These are phyloP conservation scores for Anethum foeniculum DNA, from an alignment of 140 eudicot species.

Conservation along the genomic window DNA sequence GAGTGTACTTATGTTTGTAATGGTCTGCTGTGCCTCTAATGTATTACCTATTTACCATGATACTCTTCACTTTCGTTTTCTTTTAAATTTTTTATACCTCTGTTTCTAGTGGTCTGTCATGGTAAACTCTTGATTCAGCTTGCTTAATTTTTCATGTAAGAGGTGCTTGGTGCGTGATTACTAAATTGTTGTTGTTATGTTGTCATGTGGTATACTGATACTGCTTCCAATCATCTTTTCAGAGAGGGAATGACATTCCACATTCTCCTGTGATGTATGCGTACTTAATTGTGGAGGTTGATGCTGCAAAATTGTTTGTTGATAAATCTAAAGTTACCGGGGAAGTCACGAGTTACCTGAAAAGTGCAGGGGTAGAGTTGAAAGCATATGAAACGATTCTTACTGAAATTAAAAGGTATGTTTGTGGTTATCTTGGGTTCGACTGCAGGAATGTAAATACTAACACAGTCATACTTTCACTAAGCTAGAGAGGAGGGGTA, in stretches of 20 bases:
- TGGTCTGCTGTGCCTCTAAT: background rate
- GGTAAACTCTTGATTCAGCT: background rate
- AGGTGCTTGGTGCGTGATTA: background rate
- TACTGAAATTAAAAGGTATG: constrained; percentile 71
- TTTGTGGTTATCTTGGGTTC: constrained; percentile 9
- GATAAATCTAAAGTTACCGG: constrained; percentile 63
- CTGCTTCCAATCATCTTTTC: constrained; percentile 15
- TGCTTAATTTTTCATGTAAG: background rate
- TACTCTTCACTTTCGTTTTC: background rate
- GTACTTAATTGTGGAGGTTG: constrained; percentile 67
- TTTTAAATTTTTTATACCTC: background rate
- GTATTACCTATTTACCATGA: background rate
- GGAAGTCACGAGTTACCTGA: constrained; percentile 70
- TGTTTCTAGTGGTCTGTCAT: background rate
- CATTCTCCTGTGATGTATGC: constrained; percentile 97
- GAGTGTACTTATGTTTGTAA: background rate
- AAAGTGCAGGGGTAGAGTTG: constrained; percentile 66
- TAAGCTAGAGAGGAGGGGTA: background rate
- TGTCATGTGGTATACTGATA: constrained; percentile 1
- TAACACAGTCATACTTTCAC: background rate
- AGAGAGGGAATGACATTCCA: constrained; percentile 93
- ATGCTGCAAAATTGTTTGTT: constrained; percentile 60
- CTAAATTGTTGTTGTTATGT: constrained; percentile 6
- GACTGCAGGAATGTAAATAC: background rate
- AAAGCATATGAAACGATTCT: constrained; percentile 76